Conservation (phyloP, 192 early-diverging fungal species). For the Fimicolochytrium jonesii region DNA sequence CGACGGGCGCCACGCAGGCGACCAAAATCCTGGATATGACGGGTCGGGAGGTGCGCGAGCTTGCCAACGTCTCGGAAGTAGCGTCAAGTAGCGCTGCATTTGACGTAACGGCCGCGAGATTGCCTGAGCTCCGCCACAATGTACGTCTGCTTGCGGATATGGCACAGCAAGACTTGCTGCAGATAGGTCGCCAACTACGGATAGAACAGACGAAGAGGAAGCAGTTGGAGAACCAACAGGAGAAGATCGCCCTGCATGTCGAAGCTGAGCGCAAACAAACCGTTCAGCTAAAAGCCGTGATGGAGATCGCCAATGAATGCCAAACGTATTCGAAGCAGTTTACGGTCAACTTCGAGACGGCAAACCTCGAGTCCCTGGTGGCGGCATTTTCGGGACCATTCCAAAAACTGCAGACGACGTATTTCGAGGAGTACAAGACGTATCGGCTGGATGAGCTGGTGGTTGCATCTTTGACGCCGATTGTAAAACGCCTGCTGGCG, state of each 20-base stretch:
- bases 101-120: conserved; percentile 47
- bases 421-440: conserved; percentile 50
- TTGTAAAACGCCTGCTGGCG: conserved; percentile 42
- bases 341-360: neutral
- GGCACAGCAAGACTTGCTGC: conserved; percentile 62
- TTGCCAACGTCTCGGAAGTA: conserved; percentile 33
- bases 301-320: conserved; percentile 46
- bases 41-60: conserved; percentile 52
- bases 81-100: conserved; percentile 25
- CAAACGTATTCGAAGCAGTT: conserved; percentile 13
- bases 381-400: conserved; percentile 47
- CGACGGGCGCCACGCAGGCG: conserved; percentile 25
- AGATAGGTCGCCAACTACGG: conserved; percentile 52
- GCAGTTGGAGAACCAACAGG: conserved; percentile 18
- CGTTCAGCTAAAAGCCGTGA: conserved; percentile 40
- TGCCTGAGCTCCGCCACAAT: conserved; percentile 78
- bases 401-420: conserved; percentile 50
- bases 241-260: conserved; percentile 32
- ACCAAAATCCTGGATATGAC: conserved; percentile 87
- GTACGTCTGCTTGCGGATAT: conserved; percentile 69
- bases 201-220: conserved; percentile 38
- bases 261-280: conserved; percentile 39
- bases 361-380: conserved; percentile 14
- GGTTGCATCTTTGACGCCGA: conserved; percentile 52
- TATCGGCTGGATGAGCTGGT: conserved; percentile 66